Conservation (phyloP, 2,329 filamentous ascomycete species). For the Phyllosticta citriasiana region DNA sequence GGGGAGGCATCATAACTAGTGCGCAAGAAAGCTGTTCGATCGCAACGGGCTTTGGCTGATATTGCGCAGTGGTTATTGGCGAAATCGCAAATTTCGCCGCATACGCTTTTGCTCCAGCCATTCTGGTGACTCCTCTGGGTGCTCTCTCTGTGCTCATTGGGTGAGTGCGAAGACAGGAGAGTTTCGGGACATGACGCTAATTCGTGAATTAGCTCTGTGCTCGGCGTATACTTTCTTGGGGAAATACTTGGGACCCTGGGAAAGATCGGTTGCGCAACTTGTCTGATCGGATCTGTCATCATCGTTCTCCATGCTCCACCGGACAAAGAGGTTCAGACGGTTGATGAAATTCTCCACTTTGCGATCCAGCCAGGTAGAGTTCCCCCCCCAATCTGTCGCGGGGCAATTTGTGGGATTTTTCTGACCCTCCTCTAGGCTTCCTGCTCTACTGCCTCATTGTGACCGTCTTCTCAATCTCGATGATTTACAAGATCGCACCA, state of each 20-base stretch:
- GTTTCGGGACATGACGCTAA: slow-evolving; percentile 11
- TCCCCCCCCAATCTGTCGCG: not conserved
- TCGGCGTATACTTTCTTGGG: slow-evolving; percentile 88
- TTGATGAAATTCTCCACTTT: slow-evolving; percentile 84
- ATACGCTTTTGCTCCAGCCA: slow-evolving; percentile 97
- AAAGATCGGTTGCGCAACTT: slow-evolving; percentile 91
- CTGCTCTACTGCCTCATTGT: slow-evolving; percentile 76
- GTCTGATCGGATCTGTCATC: slow-evolving; percentile 89
- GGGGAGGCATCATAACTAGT: slow-evolving; percentile 88
- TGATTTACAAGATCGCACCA: slow-evolving; percentile 94
- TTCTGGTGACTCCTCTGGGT: slow-evolving; percentile 89
- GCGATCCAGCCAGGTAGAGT: slow-evolving; percentile 75
- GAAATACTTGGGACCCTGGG: slow-evolving; percentile 86
- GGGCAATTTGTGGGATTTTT: not conserved
- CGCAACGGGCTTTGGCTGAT: slow-evolving; percentile 13
- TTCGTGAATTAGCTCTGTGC: slow-evolving; percentile 52
- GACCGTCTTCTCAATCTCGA: slow-evolving; percentile 72
- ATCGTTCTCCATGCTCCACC: slow-evolving; percentile 96
- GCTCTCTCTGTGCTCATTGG: slow-evolving; percentile 90
- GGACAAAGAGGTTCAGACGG: slow-evolving; percentile 80
- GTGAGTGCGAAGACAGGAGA: slow-evolving; percentile 26
- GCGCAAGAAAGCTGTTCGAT: slow-evolving; percentile 27
- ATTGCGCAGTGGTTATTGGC: slow-evolving; percentile 65
- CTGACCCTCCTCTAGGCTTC: slow-evolving; percentile 53
- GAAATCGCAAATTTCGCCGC: slow-evolving; percentile 97